Evolutionary conservation across 2,329 filamentous ascomycete genomes (phyloP), one percentile per base, ranked within the genome.

Genomic region (Penicillium sp.): DNA sequence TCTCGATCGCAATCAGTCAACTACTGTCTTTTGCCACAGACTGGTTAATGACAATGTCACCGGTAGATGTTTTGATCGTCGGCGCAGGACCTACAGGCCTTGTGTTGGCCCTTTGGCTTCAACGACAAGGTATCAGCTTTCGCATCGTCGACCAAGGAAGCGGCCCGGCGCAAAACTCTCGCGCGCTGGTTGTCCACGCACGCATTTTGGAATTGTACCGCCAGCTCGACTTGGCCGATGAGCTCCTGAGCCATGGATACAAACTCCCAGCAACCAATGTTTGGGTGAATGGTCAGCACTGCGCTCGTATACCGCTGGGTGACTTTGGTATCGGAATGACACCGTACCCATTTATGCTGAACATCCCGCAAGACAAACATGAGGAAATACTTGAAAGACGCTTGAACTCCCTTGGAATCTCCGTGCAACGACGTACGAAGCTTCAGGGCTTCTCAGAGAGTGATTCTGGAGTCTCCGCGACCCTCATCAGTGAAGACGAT

Each of bases 191-290:
- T 8, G 63, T 82, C 4, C 80, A 83, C 49, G 69, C 78, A 10
- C 75, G 80, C 7, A 79, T 75, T 1, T 60, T 80, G 7, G 80
- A 83, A 58, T 67, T 82, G 20, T 73, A 82, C 43, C 72, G 72
- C 40, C 78, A 80, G 32, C 72, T 82, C 37, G 66, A 67, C 4
- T 56, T 77, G 26, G 63, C 71, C 7, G 65, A 74, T 9, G 63
- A 64, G 3, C 58, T 80, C 21, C 37, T 78, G 2, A 52, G 59
- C 1, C 60, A 62, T 4, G 77, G 77, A 15, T 71, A 70, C 39
- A 59, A 69, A 15, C 63, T 74, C n/a, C 55, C 57, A 12, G 75
- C 74, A 8, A 66, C 71, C 7, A 70, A 71, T 9, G 50, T 78
- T 10, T 77, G 71, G 67, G 45, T 63, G 0, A 49, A 62, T 20